phyloP scores from a whole-genome alignment of 805 yeast genomes.

The Candida germanica region DNA sequence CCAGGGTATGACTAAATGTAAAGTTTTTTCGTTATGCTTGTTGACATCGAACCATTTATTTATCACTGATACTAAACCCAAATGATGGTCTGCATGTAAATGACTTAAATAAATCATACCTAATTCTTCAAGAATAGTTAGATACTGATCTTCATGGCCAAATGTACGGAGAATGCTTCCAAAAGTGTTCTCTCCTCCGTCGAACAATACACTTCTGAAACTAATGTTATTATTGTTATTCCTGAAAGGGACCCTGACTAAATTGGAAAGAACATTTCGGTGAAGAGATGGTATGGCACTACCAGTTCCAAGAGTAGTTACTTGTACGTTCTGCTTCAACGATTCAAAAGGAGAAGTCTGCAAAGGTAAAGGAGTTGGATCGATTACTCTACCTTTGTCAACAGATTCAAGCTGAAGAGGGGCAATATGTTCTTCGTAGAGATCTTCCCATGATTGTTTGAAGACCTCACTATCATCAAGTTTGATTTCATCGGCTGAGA shows the following conservation, averaged over 20 bases:
- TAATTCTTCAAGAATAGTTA: slow-evolving; percentile 55
- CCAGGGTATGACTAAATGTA: slow-evolving; percentile 74
- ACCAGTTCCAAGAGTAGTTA: slow-evolving; percentile 87
- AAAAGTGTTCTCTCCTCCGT: slow-evolving; percentile 93
- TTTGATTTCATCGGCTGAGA: slow-evolving; percentile 21
- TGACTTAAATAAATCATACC: slow-evolving; percentile 74
- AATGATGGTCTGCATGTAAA: slow-evolving; percentile 95
- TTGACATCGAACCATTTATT: slow-evolving; percentile 60
- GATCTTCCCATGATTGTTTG: slow-evolving; percentile 22
- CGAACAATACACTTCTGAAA: slow-evolving; percentile 58
- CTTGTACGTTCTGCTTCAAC: slow-evolving; percentile 55
- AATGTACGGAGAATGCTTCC: slow-evolving; percentile 68
- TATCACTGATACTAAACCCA: slow-evolving; percentile 74
- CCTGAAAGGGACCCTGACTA: slow-evolving; percentile 66
- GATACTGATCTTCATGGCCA: slow-evolving; percentile 42
- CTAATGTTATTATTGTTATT: slow-evolving; percentile 13
- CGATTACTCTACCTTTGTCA: slow-evolving; percentile 16
- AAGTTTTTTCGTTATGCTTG: slow-evolving; percentile 23
- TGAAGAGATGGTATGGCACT: slow-evolving; percentile 82
- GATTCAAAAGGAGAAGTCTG: slow-evolving; percentile 10
- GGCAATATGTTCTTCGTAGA: slow-evolving; percentile 29
- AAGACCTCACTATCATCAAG: slow-evolving; percentile 18
- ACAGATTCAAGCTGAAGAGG: slow-evolving; percentile 15
- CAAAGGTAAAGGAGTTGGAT: slow-evolving; percentile 19
- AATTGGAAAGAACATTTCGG: slow-evolving; percentile 80